These are phyloP conservation scores for Geranomyces variabilis DNA, from an alignment of 192 early-diverging fungal genomes.

Conservation along the genomic window DNA sequence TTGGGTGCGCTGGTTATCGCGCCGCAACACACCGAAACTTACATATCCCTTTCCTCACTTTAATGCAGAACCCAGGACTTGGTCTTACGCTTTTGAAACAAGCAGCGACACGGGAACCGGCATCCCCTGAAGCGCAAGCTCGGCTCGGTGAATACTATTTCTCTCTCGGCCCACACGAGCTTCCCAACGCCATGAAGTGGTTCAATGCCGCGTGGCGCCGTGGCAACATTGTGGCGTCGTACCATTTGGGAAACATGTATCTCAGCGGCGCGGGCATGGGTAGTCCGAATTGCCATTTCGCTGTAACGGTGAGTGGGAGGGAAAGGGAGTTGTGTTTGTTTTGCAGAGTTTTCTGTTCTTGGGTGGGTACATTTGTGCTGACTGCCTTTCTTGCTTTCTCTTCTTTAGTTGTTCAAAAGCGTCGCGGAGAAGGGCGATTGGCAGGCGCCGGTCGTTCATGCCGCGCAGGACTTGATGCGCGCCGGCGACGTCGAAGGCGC, in stretches of 20 bases:
- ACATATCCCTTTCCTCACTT: too few species aligned
- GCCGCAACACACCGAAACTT: too few species aligned
- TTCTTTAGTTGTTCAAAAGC: slow-evolving; percentile 70
- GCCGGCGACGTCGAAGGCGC: slow-evolving; percentile 72
- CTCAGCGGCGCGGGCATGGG: slow-evolving; percentile 48
- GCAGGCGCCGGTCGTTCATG: slow-evolving; percentile 67
- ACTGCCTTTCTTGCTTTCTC: background rate
- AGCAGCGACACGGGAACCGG: too few species aligned
- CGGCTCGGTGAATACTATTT: slow-evolving; percentile 65
- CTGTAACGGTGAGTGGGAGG: slow-evolving; percentile 64
- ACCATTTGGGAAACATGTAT: slow-evolving; percentile 78
- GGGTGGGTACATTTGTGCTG: background rate
- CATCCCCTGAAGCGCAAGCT: slow-evolving; percentile 67
- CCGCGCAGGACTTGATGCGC: slow-evolving; percentile 60
- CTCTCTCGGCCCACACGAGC: slow-evolving; percentile 31
- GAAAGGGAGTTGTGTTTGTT: too few species aligned
- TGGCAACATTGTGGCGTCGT: slow-evolving; percentile 78
- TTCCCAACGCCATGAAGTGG: slow-evolving; percentile 49
- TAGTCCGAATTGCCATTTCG: slow-evolving; percentile 64
- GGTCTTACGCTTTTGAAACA: too few species aligned
- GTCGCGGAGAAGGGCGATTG: slow-evolving; percentile 87
- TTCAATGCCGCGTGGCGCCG: slow-evolving; percentile 63
- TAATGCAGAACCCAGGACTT: too few species aligned
- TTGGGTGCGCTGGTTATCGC: too few species aligned
- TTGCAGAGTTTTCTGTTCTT: background rate